Evolutionary conservation across 441 rosid species (phyloP), one percentile per base, ranked within the genome.

Genomic region (Aquilaria agallochum): DNA sequence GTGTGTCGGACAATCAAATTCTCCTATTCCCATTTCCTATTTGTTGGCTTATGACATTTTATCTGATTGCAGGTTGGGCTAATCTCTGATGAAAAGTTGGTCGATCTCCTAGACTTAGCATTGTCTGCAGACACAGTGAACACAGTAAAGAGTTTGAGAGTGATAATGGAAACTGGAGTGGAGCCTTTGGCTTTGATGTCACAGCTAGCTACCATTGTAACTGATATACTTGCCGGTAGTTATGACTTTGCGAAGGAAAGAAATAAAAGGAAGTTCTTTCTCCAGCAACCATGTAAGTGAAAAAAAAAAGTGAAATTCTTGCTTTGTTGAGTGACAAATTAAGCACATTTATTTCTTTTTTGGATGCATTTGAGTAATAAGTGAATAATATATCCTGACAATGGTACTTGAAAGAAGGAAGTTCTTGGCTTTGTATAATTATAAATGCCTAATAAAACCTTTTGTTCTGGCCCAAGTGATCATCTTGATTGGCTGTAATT

Each of bases 131-230:
- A 95, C 81, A 92, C 99, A 9, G 98, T 92, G 33, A 95, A 88
- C 66, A 88, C 95, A 0, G 91, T 88, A 56, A 88, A 90, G 90
- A 90, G 76, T 68, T 78, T 95, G 70, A 90, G 99, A 68, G 78
- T 76, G 70, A 83, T 95, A 76, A 88, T 95, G 97, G 99, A 95
- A 82, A 85, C 92, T 58, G 88, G 98, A 31, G 92, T 90, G 53
- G 99, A 92, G 71, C 98, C 99, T 58, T 74, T 95, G 65, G 97
- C 97, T 67, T 76, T 95, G 72, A 95, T 95, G 99, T 90, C 99
- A 31, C 99, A 95, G 70, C 96, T 95, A 63, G 99, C 99, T 65
- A 88, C 98, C 6, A 89, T 95, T 55, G 90, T 95, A 76, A 92
- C 99, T 3, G 98, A 95, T 69, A 79, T 95, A 69, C 85, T 95